Percentiles rank a stretch among this genome's conserved stretches.
These are phyloP conservation scores for Chaetothyriales sp. DNA, from an alignment of 2,329 filamentous ascomycete genomes.

Conservation along the genomic window DNA sequence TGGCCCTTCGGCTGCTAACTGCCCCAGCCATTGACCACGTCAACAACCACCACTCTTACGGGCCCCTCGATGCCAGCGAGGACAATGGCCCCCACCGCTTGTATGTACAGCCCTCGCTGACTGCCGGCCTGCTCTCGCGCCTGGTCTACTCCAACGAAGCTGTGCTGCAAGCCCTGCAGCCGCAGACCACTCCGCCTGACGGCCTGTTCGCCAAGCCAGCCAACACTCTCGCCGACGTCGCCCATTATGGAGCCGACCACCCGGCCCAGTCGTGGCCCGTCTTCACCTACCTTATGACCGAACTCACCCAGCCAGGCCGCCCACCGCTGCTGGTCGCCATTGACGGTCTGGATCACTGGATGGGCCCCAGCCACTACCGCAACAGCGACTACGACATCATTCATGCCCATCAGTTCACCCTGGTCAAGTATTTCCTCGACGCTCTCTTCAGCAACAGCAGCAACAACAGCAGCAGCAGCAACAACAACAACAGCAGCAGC, in stretches of 20 bases:
- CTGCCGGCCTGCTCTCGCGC: constrained; percentile 57
- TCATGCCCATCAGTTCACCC: constrained; percentile 70
- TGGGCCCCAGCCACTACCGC: constrained; percentile 64
- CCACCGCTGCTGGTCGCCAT: constrained; percentile 59
- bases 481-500: too few relatives aligned
- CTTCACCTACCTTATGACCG: constrained; percentile 67
- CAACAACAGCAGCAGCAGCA: too few relatives aligned
- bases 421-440: constrained; percentile 62
- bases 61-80: constrained; percentile 39
- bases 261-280: constrained; percentile 66
- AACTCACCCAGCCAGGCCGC: constrained; percentile 49
- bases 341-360: constrained; percentile 70
- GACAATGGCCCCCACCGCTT: constrained; percentile 4
- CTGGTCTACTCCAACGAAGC: constrained; percentile 58
- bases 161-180: constrained; percentile 43
- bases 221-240: constrained; percentile 53
- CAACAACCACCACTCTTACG: constrained; percentile 68
- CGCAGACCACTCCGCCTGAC: constrained; percentile 42
- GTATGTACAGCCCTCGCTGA: constrained; percentile 70
- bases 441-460: constrained; percentile 52
- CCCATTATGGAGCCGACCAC: constrained; percentile 56
- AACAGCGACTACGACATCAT: constrained; percentile 56
- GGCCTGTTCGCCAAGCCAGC: constrained; percentile 38
- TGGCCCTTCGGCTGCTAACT: background rate
- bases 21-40: constrained; percentile 61